Evolutionary conservation across 2,329 filamentous ascomycete genomes (phyloP), one percentile per base, ranked within the genome.

Genomic region (Xylaria arbuscula): DNA sequence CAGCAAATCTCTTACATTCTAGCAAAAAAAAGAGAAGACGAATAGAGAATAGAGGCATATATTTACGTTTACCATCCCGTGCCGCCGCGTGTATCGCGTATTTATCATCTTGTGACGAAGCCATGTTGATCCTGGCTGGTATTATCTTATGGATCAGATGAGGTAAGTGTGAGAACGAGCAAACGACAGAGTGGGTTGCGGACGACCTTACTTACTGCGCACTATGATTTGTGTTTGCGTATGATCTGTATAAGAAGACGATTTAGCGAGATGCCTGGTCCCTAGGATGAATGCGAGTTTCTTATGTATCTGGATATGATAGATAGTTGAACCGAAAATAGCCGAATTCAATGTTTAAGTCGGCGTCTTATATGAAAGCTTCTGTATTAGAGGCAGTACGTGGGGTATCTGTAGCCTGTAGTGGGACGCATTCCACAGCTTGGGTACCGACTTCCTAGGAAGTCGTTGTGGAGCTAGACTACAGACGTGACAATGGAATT

Each of bases 51-150:
- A 38, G 40, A 17, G n/a, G 17, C 5, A 19, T 3, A 5, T 45
- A 40, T 86, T 78, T 86, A 97, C 94, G 86, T 84, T 89, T 92
- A 50, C 94, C 94, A 79, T 97, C 93, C 65, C 94, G 88, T 70
- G 92, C 91, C 50, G 95, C 95, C 72, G 92, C 92, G 78, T 98
- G 95, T 51, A 98, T 90, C 34, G 93, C 92, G 74, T 90, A 98
- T 75, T 91, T 93, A 60, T 68, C 65, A 4, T 89, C 84, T 22
- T 84, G 78, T 4, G 80, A 77, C 60, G 79, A 62, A 51, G 64
- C 54, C 70, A 71, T 71, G 48, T n/a, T 57, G 3, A n/a, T 32
- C 28, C n/a, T n/a, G n/a, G 45, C 47, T 13, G n/a, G 34, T 50
- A 42, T n/a, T 17, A 1, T 48, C 19, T 38, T 13, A 6, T 42